Percentiles rank a stretch among this genome's conserved stretches.
Conservation (phyloP, 306 rosid genomes). For the Cucurbita pepo region DNA sequence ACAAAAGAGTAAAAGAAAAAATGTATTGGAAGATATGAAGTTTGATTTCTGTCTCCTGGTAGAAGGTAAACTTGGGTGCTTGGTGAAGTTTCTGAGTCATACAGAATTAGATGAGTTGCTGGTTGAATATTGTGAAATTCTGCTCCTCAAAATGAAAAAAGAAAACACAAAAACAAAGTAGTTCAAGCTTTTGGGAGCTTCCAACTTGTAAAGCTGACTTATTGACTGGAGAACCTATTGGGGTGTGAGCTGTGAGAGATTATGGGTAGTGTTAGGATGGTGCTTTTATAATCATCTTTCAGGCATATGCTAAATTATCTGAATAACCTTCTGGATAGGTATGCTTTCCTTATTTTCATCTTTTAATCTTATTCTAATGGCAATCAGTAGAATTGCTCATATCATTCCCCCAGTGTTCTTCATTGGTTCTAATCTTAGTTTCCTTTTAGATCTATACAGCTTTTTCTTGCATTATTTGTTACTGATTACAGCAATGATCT, state of each 20-base stretch:
- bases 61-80: constrained; percentile 29
- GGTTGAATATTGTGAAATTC: constrained; percentile 21
- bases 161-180: not conserved
- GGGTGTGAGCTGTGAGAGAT: constrained; percentile 19
- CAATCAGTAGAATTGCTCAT: constrained; percentile 21
- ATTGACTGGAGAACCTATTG: constrained; percentile 47
- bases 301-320: constrained; percentile 38
- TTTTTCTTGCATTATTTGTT: not conserved
- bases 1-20: not conserved
- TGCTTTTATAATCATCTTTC: constrained; percentile 29
- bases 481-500: not conserved
- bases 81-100: constrained; percentile 41
- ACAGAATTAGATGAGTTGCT: constrained; percentile 26
- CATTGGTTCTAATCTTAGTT: not conserved
- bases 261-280: constrained; percentile 57
- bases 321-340: constrained; percentile 48
- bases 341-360: constrained; percentile 13
- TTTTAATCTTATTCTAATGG: constrained; percentile 28
- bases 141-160: constrained; percentile 2
- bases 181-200: constrained; percentile 26
- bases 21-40: constrained; percentile 16
- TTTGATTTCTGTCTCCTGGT: constrained; percentile 32
- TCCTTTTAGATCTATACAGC: not conserved
- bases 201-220: constrained; percentile 70
- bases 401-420: not conserved